A percentile compares a stretch with the other conserved stretches of the same genome.
Conservation (phyloP, 2,329 filamentous ascomycete species). For the Trichoderma sp. region DNA sequence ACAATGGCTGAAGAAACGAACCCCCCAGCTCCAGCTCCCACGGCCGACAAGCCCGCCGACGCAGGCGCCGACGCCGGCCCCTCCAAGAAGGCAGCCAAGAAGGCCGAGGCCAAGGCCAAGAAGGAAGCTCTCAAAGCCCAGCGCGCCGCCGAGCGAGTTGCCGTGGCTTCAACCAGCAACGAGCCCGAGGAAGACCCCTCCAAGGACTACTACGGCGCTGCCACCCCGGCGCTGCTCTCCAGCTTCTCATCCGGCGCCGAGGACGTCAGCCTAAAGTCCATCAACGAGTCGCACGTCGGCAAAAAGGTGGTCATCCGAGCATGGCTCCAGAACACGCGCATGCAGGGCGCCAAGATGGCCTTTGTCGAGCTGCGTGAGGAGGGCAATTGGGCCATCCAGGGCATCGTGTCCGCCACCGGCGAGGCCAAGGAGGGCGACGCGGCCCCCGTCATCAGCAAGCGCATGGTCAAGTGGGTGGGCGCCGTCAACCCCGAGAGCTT, state of each 20-base stretch:
- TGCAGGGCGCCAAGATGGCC: constrained; percentile 69
- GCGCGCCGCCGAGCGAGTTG: constrained; percentile 74
- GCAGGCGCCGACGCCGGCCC: constrained; percentile 9
- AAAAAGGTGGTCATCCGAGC: constrained; percentile 76
- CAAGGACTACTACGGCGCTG: constrained; percentile 79
- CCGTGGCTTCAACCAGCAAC: constrained; percentile 68
- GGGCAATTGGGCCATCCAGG: constrained; percentile 75
- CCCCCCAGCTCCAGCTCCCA: constrained; percentile 6
- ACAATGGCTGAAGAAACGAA: constrained; percentile 26
- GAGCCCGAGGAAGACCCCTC: constrained; percentile 69
- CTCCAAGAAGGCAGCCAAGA: constrained; percentile 75
- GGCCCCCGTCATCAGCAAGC: constrained; percentile 61
- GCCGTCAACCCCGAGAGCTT: constrained; percentile 78
- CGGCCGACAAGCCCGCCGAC: constrained; percentile 4
- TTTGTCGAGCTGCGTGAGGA: constrained; percentile 82
- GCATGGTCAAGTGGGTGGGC: constrained; percentile 93
- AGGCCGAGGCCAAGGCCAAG: constrained; percentile 82
- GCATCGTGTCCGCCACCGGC: constrained; percentile 68
- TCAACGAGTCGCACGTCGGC: constrained; percentile 68
- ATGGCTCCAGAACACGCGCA: constrained; percentile 76
- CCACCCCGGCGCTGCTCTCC: constrained; percentile 61
- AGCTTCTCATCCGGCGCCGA: constrained; percentile 48
- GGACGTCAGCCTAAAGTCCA: constrained; percentile 62
- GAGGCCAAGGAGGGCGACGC: constrained; percentile 53
- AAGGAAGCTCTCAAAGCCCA: constrained; percentile 82